These are phyloP conservation scores for Candida piceae DNA, from an alignment of 805 yeast species.

Conservation along the genomic window DNA sequence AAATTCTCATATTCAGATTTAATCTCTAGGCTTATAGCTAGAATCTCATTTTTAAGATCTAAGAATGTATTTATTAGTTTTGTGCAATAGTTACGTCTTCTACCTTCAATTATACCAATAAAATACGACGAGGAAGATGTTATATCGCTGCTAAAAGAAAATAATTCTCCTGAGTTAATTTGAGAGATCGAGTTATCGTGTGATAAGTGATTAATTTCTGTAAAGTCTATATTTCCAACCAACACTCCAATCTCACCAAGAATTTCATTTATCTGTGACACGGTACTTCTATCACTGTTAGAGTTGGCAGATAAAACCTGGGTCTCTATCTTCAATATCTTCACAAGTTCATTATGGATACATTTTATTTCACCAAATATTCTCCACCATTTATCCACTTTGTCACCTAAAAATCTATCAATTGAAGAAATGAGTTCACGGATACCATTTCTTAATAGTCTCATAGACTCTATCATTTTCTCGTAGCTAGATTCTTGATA, in stretches of 20 bases:
- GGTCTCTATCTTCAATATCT: slow-evolving; percentile 13
- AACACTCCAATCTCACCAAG: slow-evolving; percentile 13
- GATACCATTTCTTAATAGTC: slow-evolving; percentile 12
- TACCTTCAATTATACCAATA: slow-evolving; percentile 43
- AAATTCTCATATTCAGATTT: slow-evolving; percentile 52
- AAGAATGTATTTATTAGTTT: slow-evolving; percentile 35
- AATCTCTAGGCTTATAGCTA: slow-evolving; percentile 41
- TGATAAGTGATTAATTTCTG: slow-evolving; percentile 7
- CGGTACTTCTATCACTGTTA: background rate
- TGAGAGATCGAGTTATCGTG: slow-evolving; percentile 8
- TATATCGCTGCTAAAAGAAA: background rate
- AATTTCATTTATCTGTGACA: slow-evolving; percentile 5
- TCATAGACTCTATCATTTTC: slow-evolving; percentile 10
- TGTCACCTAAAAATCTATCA: slow-evolving; percentile 28
- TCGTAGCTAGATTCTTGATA: slow-evolving; percentile 8
- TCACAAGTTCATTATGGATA: slow-evolving; percentile 28
- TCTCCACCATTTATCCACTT: slow-evolving; percentile 42
- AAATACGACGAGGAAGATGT: slow-evolving; percentile 10
- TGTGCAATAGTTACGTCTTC: slow-evolving; percentile 42
- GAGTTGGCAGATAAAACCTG: slow-evolving; percentile 2
- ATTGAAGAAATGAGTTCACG: slow-evolving; percentile 29
- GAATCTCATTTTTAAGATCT: slow-evolving; percentile 38
- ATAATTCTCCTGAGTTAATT: slow-evolving; percentile 5
- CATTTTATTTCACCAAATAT: slow-evolving; percentile 36
- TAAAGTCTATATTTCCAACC: slow-evolving; percentile 9